phyloP scores from a whole-genome alignment of 2,329 filamentous ascomycete genomes.

The Fusarium sterilihyphosum region DNA sequence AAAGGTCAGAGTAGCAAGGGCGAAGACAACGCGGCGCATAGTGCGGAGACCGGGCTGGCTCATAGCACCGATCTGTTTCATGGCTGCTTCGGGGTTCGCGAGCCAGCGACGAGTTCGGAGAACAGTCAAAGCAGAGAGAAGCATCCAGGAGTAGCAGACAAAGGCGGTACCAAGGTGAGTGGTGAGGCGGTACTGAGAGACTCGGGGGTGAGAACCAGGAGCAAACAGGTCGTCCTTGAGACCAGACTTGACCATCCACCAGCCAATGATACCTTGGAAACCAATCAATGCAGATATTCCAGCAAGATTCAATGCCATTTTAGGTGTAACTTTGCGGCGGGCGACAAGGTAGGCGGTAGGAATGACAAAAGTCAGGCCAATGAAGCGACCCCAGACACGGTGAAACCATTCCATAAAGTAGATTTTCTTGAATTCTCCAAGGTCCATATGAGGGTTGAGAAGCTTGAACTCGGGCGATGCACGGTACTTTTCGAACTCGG shows the following conservation, averaged over 20 bases:
- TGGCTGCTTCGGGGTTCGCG: constrained; percentile 70
- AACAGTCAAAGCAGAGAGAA: constrained; percentile 86
- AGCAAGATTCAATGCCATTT: constrained; percentile 79
- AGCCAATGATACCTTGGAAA: constrained; percentile 94
- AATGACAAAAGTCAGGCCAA: constrained; percentile 88
- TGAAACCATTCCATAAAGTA: constrained; percentile 99
- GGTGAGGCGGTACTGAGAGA: constrained; percentile 92
- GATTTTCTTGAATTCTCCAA: constrained; percentile 96
- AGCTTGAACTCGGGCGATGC: constrained; percentile 91
- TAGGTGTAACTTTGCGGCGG: constrained; percentile 77
- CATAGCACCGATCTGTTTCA: constrained; percentile 69
- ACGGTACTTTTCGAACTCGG: constrained; percentile 92
- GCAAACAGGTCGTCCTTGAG: constrained; percentile 96
- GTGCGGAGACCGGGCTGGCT: constrained; percentile 72
- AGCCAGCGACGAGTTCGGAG: constrained; percentile 81
- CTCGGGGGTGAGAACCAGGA: constrained; percentile 87
- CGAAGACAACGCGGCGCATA: constrained; percentile 79
- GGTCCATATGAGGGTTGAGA: constrained; percentile 91
- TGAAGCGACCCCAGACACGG: constrained; percentile 90
- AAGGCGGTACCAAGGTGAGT: constrained; percentile 92
- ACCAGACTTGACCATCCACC: constrained; percentile 99
- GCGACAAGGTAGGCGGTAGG: constrained; percentile 90
- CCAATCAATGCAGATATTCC: constrained; percentile 92
- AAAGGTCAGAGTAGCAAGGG: constrained; percentile 81
- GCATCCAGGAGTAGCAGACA: constrained; percentile 92